Evolutionary conservation across 2,329 filamentous ascomycete species (phyloP), one percentile per base, ranked within the genome.

Genomic region (Colletotrichum coccodes): DNA sequence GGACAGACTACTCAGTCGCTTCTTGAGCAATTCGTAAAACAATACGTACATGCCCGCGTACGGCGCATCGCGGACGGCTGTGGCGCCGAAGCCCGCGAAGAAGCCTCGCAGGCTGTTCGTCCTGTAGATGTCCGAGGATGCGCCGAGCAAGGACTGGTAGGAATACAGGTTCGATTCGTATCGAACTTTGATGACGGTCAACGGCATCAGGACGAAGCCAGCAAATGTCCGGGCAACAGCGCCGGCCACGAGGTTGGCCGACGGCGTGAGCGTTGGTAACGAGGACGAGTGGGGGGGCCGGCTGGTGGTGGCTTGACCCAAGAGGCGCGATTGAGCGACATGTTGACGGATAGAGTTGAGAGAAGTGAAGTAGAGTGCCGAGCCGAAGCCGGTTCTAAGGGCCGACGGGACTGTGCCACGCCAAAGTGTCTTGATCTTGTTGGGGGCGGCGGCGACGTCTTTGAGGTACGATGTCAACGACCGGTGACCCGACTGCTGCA

Each of bases 1-100:
- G 9, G 58, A 70, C 23, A 63, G 21, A 28, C 44, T 57, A 52
- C 83, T 83, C 16, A 96, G 82, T 16, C 85, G 83, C 57, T 85
- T 87, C 81, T 97, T 97, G 65, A 90, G 86, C 76, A 93, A 88
- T 82, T 99, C 96, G 80, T 99, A 99, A 74, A 97, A 93, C 8
- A 98, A 84, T 1, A 99, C 94, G 76, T 99, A 99, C 18, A 98
- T 85, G 0, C 96, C 96, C 0, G 96, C 96, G 78, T 98, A 98
- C 0, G 96, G 96, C n/a, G 95, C 96, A 80, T 99, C 96, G 52
- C 96, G 88, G 32, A 97, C 89, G 0, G 96, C 94, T 0, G 96
- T 99, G 1, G 95, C 96, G 47, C 96, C 96, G 76, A 97, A 97
- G 1, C 96, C 96, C 0, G 93, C 90, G 76, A 98, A 98, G 80